Conservation (phyloP, 495 filamentous ascomycete species). For the Penicillium paradoxum region DNA sequence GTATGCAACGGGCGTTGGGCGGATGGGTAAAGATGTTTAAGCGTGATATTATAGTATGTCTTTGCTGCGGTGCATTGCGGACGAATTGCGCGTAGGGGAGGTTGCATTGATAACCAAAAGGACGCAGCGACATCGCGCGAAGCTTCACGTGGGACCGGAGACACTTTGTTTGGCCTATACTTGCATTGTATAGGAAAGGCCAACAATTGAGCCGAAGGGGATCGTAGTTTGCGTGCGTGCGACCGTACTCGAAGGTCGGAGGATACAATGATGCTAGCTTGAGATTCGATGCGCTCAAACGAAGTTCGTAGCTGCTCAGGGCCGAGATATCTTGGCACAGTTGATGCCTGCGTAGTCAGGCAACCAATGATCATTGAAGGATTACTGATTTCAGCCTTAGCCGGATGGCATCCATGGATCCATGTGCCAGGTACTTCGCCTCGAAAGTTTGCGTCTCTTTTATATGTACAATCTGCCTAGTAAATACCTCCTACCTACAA, state of each 20-base stretch:
- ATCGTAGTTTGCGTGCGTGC: neutral
- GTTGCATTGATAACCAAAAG: slow-evolving; percentile 1
- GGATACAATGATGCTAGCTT: too few species aligned
- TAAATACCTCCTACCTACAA: neutral
- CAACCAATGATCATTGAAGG: neutral
- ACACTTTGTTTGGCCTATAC: neutral
- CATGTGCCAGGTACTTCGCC: too few species aligned
- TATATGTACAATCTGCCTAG: neutral
- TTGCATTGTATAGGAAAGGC: neutral
- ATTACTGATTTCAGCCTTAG: neutral
- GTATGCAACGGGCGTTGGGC: neutral
- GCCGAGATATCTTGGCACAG: neutral
- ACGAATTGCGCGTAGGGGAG: neutral
- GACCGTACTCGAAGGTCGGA: too few species aligned
- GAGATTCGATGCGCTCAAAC: neutral
- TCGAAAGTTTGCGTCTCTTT: neutral
- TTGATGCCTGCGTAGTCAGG: neutral
- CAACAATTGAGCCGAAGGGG: neutral
- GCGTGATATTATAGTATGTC: neutral
- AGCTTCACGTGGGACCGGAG: neutral
- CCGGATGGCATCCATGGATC: too few species aligned
- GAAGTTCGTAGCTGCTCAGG: neutral
- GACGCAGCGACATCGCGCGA: slow-evolving; percentile 3
- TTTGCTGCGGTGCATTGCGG: neutral
- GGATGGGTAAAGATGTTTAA: neutral